Evolutionary conservation across 1,284 basidiomycete species (phyloP), one percentile per base, ranked within the genome.

Genomic region (Papiliotrema fonsecae): DNA sequence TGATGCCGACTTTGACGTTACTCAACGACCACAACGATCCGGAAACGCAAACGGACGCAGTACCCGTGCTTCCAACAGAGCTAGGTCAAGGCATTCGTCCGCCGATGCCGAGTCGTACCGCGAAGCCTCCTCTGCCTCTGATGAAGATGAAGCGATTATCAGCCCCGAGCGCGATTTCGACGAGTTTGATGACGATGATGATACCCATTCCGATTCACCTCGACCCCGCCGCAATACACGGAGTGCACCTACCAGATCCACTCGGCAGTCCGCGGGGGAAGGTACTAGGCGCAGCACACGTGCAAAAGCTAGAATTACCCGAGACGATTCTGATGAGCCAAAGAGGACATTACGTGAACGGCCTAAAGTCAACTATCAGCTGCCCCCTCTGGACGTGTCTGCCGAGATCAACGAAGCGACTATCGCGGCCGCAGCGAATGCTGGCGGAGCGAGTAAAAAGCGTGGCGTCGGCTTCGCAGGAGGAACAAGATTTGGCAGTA

Each of bases 361-460:
- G 37, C 64, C 60, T 5, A 60, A 55, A 16, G 62, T 69, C 26
- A 69, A 76, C 54, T 76, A 76, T 44, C 50, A 57, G 31, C 53
- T 77, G 32, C 70, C 73, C 4, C 65, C 70, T 5, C 50, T 62
- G 53, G 67, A 65, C 50, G 64, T 59, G 36, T 61, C 52, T 21
- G 62, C 56, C n/a, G 66, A 66, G 43, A 54, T 62, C 16, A 24
- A 61, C n/a, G n/a, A n/a, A n/a, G n/a, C n/a, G n/a, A n/a, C 34
- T 16, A 19, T 47, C 42, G 62, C 56, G 38, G 61, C 56, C 26
- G 56, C 58, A 24, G 37, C 57, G 52, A 52, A 50, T 16, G 16
- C 19, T 14, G 16, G 34, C 14, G 34, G 16, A 35, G 34, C 19
- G 14, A 35, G n/a, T n/a, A 54, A 62, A 19, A 47, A 56, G 26